phyloP scores from a whole-genome alignment of 257 asterid genomes.

The Verbascum thapsus region DNA sequence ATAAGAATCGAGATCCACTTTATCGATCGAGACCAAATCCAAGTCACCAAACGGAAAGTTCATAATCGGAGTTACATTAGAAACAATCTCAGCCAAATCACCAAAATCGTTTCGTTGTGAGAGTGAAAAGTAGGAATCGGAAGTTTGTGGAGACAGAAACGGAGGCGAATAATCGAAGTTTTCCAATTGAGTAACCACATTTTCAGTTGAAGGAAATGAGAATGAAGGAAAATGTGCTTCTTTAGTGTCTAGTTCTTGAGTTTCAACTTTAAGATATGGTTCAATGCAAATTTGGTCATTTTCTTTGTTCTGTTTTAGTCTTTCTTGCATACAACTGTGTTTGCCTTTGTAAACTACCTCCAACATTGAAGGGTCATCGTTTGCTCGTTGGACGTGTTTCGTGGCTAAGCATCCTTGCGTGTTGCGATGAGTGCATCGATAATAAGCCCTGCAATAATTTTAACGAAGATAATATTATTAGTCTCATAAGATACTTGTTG shows the following conservation, averaged over 20 bases:
- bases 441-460: conserved; percentile 75
- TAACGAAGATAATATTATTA: too few species aligned
- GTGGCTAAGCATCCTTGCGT: conserved; percentile 83
- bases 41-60: conserved; percentile 41
- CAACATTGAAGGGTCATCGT: conserved; percentile 48
- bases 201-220: conserved; percentile 45
- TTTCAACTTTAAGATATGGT: conserved; percentile 37
- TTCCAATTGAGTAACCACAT: conserved; percentile 25
- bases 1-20: conserved; percentile 36
- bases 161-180: conserved; percentile 35
- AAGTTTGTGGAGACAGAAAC: conserved; percentile 46
- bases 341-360: conserved; percentile 71
- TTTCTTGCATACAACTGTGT: conserved; percentile 57
- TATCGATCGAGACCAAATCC: conserved; percentile 45
- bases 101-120: conserved; percentile 38
- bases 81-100: conserved; percentile 51
- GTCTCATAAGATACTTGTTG: too few species aligned
- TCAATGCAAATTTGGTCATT: conserved; percentile 22
- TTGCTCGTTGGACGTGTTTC: conserved; percentile 73
- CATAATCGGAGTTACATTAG: conserved; percentile 48
- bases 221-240: conserved; percentile 39
- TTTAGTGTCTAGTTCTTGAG: conserved; percentile 13
- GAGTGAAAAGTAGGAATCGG: conserved; percentile 48
- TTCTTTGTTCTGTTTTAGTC: conserved; percentile 30
- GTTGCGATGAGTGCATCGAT: conserved; percentile 75